Conservation (phyloP, 176 grass and related monocot genomes). For the Ananas comosus region DNA sequence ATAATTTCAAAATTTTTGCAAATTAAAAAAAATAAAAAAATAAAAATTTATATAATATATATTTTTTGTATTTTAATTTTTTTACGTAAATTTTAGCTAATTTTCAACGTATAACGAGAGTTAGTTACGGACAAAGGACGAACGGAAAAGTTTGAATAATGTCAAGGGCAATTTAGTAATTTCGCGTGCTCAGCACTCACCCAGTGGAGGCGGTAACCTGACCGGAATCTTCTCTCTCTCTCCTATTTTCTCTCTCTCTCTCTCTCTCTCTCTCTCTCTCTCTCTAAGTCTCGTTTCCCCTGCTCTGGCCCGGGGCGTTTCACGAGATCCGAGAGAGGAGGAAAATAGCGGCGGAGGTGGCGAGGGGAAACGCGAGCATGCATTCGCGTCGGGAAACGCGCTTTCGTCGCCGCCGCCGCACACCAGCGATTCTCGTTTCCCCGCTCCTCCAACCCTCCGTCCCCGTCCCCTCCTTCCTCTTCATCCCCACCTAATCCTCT, state of each 20-base stretch:
- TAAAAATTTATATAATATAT: too few relatives aligned
- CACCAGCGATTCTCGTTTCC: constrained; percentile 7
- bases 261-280: neutral
- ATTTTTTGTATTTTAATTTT: too few relatives aligned
- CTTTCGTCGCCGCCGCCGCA: constrained; percentile 21
- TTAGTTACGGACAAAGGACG: too few relatives aligned
- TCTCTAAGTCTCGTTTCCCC: neutral
- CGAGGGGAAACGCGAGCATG: constrained; percentile 19
- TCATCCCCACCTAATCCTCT: constrained; percentile 69
- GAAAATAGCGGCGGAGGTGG: too few relatives aligned
- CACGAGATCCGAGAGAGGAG: neutral
- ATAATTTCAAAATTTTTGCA: too few relatives aligned
- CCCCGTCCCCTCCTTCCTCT: constrained; percentile 75
- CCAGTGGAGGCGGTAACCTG: constrained; percentile 65
- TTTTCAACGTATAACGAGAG: too few relatives aligned
- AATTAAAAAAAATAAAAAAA: too few relatives aligned
- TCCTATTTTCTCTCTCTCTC: neutral
- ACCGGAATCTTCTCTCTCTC: neutral
- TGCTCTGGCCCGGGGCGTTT: constrained; percentile 8
- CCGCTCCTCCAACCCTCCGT: constrained; percentile 36
- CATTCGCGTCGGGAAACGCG: constrained; percentile 23
- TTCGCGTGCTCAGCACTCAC: neutral
- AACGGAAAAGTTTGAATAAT: too few relatives aligned
- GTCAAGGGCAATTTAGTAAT: too few relatives aligned
- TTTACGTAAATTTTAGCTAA: too few relatives aligned